Evolutionary conservation across 441 rosid genomes (phyloP).

Genomic region (Lepidium campestre): DNA sequence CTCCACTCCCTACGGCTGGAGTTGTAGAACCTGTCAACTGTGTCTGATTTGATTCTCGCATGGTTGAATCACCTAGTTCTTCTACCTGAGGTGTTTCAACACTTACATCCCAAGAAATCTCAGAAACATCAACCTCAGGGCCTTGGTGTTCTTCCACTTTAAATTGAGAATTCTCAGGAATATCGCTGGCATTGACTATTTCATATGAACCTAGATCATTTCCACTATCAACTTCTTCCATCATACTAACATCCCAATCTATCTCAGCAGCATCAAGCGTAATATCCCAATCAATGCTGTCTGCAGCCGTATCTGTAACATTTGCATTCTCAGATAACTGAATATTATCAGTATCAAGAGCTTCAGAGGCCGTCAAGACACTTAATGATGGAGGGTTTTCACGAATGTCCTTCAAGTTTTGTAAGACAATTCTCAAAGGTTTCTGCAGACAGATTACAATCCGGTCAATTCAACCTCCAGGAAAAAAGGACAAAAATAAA

Average conservation of each 20-base stretch:
- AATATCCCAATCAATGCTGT: slow-evolving; percentile 89
- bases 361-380: slow-evolving; percentile 53
- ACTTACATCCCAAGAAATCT: slow-evolving; percentile 85
- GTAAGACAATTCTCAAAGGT: slow-evolving; percentile 41
- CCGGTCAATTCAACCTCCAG: neutral
- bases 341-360: slow-evolving; percentile 37
- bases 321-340: slow-evolving; percentile 37
- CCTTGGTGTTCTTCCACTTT: slow-evolving; percentile 36
- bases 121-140: slow-evolving; percentile 50
- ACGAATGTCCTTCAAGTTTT: slow-evolving; percentile 60
- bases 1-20: slow-evolving; percentile 38
- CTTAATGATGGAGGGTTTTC: slow-evolving; percentile 74
- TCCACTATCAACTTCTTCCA: slow-evolving; percentile 74
- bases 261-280: slow-evolving; percentile 73
- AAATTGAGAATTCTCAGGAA: slow-evolving; percentile 40
- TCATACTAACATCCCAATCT: slow-evolving; percentile 90
- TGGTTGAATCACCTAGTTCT: slow-evolving; percentile 43
- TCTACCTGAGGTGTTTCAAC: slow-evolving; percentile 88
- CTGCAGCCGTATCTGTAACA: slow-evolving; percentile 46
- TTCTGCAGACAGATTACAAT: slow-evolving; percentile 44
- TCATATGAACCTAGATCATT: slow-evolving; percentile 93
- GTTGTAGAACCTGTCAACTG: slow-evolving; percentile 31
- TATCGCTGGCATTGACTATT: slow-evolving; percentile 76
- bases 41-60: slow-evolving; percentile 36
- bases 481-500: neutral